Conservation (phyloP, 768 basidiomycete genomes). For the Boletus insuetus region DNA sequence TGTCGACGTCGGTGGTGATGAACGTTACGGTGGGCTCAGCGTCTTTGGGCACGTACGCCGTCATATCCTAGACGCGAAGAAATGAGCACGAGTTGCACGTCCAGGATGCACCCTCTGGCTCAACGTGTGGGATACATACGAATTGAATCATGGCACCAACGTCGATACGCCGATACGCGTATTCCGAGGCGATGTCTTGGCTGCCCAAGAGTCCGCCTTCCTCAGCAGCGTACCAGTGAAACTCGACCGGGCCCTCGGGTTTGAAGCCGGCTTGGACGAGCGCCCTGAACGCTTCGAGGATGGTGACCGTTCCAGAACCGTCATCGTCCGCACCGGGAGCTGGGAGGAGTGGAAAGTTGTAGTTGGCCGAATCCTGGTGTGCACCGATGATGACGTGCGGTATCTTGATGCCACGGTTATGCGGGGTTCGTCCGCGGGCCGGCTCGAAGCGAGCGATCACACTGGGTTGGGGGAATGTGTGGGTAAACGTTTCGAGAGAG, state of each 20-base stretch:
- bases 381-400: constrained; percentile 40
- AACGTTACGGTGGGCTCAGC: constrained; percentile 14
- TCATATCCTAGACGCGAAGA: constrained; percentile 30
- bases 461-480: constrained; percentile 17
- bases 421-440: neutral
- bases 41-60: constrained; percentile 29
- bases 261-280: constrained; percentile 66
- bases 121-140: constrained; percentile 29
- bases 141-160: constrained; percentile 52
- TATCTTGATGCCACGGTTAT: constrained; percentile 8
- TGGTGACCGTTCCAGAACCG: constrained; percentile 68
- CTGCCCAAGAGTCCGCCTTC: constrained; percentile 32
- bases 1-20: constrained; percentile 39
- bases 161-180: constrained; percentile 42
- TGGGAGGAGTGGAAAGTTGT: constrained; percentile 36
- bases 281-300: constrained; percentile 73
- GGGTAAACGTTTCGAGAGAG: constrained; percentile 21
- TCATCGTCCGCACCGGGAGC: constrained; percentile 53
- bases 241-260: constrained; percentile 65
- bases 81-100: too few relatives aligned
- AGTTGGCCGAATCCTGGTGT: constrained; percentile 45
- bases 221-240: constrained; percentile 85
- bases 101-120: too few relatives aligned
- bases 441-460: constrained; percentile 27
- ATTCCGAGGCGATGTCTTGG: constrained; percentile 51